Evolutionary conservation across 2,329 filamentous ascomycete genomes (phyloP), one percentile per base, ranked within the genome.

Genomic region (Neonectria neomacrospora): DNA sequence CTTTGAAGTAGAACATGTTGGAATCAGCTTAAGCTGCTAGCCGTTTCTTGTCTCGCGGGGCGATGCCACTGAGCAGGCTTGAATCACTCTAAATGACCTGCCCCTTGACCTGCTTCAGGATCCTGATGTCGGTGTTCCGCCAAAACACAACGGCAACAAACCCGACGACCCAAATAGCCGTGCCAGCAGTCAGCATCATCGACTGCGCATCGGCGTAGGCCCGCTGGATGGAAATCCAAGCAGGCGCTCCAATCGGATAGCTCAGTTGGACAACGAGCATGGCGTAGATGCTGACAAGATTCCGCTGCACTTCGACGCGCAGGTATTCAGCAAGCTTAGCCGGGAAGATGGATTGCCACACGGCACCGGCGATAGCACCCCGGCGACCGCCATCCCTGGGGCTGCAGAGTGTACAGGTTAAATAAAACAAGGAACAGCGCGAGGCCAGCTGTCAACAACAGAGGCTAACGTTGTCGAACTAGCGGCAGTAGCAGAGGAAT

Each of bases 401-500:
- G 76, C 10, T 80, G 77, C 55, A 76, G 79, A 18, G 78, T 74
- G 14, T 80, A 80, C 20, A 89, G 76, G 18, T 80, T 87, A 71
- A 90, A 83, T 1, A 88, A 87, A 2, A 90, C 79, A 30, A 89
- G 75, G 67, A 90, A 83, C 26, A 87, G 73, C 8, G 80, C 77
- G 45, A 86, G 80, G 8, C 83, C 85, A 8, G 74, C 76, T 30
- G 81, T 78, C 68, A 87, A 54, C 5, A 88, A 75, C 18, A 87
- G 23, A 86, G 79, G 5, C 86, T 85, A 30, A 83, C 58, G 14
- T 82, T 67, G 42, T 72, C 65, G 16, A 73, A 71, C 37, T 74
- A 63, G 16, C 70, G 56, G 6, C 56, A 61, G 52, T 72, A 73
- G 54, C 72, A 78, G 37, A 76, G 68, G 34, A 85, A 65, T 2